Conservation (phyloP, 164 flowering plant species). For the Dillenia suffruticosa region DNA sequence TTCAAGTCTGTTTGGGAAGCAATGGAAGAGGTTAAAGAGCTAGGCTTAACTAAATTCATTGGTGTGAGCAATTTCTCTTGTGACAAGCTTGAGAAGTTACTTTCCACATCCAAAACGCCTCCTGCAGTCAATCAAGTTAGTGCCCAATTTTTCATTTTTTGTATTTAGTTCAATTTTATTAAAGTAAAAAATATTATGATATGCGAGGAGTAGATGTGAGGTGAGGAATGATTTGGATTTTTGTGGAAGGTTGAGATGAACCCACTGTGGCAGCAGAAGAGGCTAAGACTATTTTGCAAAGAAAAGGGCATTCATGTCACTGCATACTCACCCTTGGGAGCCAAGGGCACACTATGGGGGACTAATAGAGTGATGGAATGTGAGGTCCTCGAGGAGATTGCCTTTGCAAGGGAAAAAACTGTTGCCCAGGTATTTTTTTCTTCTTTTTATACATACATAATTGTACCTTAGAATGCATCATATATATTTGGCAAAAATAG, state of each 20-base stretch:
- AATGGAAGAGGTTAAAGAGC: conserved; percentile 23
- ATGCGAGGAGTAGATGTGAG: too few species aligned
- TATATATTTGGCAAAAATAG: too few species aligned
- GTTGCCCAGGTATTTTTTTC: conserved; percentile 18
- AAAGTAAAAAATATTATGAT: too few species aligned
- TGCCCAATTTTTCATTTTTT: too few species aligned
- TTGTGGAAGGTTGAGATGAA: conserved; percentile 27
- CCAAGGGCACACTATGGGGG: conserved; percentile 19
- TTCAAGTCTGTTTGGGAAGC: conserved; percentile 23
- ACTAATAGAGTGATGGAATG: conserved; percentile 10
- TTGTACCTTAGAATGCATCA: too few species aligned
- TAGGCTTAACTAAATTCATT: conserved; percentile 23
- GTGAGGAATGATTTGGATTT: too few species aligned
- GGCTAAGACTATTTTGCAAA: conserved; percentile 17
- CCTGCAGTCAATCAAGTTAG: conserved; percentile 29
- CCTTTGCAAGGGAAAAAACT: conserved; percentile 11
- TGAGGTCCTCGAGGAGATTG: conserved; percentile 19
- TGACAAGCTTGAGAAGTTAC: conserved; percentile 10
- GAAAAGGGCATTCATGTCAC: conserved; percentile 20
- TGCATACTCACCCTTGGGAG: conserved; percentile 28
- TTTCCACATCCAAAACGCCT: conserved; percentile 13
- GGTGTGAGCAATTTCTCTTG: conserved; percentile 25
- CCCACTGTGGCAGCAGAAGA: conserved; percentile 23
- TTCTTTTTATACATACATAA: too few species aligned
- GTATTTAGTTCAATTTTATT: too few species aligned